These are phyloP conservation scores for Teunomyces pallodes DNA, from an alignment of 805 yeast species.

Conservation along the genomic window DNA sequence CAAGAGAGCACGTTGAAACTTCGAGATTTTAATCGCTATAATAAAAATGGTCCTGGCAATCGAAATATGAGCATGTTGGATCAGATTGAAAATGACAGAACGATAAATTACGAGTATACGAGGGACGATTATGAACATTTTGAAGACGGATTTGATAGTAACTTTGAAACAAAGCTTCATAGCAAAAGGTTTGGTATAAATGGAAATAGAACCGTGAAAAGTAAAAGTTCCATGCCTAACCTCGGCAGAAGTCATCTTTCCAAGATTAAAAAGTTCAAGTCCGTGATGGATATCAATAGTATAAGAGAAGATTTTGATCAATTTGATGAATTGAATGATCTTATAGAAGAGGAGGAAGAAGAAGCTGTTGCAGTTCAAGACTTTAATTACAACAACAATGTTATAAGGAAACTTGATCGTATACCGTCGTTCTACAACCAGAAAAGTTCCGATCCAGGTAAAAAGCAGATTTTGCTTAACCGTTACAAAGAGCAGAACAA, in stretches of 20 bases:
- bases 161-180: slow-evolving; percentile 7
- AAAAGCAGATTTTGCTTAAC: slow-evolving; percentile 28
- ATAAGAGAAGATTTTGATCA: slow-evolving; percentile 3
- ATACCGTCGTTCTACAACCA: slow-evolving; percentile 40
- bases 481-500: slow-evolving; percentile 19
- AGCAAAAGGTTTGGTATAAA: background rate
- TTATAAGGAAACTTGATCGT: slow-evolving; percentile 36
- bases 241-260: slow-evolving; percentile 9
- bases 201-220: background rate
- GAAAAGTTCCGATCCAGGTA: slow-evolving; percentile 2
- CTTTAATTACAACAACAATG: slow-evolving; percentile 32
- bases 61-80: slow-evolving; percentile 16
- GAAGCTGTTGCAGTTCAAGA: slow-evolving; percentile 15
- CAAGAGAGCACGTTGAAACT: slow-evolving; percentile 29
- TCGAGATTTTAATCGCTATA: slow-evolving; percentile 22
- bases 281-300: slow-evolving; percentile 30
- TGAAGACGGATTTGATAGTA: slow-evolving; percentile 35
- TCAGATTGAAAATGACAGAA: slow-evolving; percentile 30
- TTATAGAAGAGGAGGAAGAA: slow-evolving; percentile 4
- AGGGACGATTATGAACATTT: slow-evolving; percentile 36
- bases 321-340: slow-evolving; percentile 8
- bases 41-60: slow-evolving; percentile 4
- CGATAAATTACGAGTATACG: slow-evolving; percentile 35
- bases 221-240: slow-evolving; percentile 22
- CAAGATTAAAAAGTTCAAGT: slow-evolving; percentile 27